These are phyloP conservation scores for Aspergillus texensis DNA, from an alignment of 2,329 filamentous ascomycete species.

Conservation along the genomic window DNA sequence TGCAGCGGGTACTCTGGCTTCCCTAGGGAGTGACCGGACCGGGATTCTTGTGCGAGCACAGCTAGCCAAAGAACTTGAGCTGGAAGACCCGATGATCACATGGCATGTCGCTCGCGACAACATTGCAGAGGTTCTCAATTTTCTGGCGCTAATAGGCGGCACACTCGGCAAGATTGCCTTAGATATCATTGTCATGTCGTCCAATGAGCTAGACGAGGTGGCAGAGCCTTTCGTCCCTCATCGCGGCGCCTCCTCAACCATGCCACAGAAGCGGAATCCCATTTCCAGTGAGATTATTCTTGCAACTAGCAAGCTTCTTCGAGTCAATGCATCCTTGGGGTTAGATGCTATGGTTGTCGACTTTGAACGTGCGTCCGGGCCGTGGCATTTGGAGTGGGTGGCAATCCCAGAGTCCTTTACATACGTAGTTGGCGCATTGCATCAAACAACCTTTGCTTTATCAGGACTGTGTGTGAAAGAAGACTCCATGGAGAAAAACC, in stretches of 20 bases:
- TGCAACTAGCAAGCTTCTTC: constrained; percentile 55
- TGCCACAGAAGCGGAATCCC: constrained; percentile 63
- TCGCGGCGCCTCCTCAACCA: constrained; percentile 57
- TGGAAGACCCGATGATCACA: constrained; percentile 56
- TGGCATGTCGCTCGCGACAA: constrained; percentile 61
- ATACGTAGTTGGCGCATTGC: constrained; percentile 54
- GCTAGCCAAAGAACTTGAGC: constrained; percentile 52
- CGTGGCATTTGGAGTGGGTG: constrained; percentile 63
- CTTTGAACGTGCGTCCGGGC: constrained; percentile 60
- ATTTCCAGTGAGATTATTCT: constrained; percentile 61
- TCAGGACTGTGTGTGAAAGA: constrained; percentile 55
- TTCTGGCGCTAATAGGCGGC: constrained; percentile 57
- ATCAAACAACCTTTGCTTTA: constrained; percentile 58
- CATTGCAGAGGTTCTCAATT: constrained; percentile 57
- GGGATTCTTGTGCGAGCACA: constrained; percentile 54
- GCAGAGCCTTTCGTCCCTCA: constrained; percentile 53
- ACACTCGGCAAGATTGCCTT: constrained; percentile 59
- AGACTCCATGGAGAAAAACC: constrained; percentile 53
- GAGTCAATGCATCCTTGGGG: constrained; percentile 55
- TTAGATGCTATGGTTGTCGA: constrained; percentile 61
- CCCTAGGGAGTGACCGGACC: constrained; percentile 51
- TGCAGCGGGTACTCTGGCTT: constrained; percentile 59
- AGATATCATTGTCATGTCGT: constrained; percentile 61
- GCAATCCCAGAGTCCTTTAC: constrained; percentile 59
- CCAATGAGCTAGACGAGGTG: constrained; percentile 58